Conservation (phyloP, 2,329 filamentous ascomycete species). For the Magnaporthiopsis poae region DNA sequence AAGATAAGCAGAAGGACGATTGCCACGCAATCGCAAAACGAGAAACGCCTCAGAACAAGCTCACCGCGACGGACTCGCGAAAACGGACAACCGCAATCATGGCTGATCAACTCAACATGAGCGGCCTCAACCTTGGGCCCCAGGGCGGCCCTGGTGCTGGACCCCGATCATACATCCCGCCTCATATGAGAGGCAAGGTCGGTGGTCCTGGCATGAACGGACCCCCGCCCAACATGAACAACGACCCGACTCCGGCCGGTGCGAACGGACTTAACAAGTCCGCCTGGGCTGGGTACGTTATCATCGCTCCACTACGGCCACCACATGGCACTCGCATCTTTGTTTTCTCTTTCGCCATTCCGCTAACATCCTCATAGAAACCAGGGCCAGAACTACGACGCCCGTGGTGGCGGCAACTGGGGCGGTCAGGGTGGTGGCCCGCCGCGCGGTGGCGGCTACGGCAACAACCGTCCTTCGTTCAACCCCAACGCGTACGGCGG, state of each 20-base stretch:
- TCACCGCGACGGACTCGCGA: background rate
- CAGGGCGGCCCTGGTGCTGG: conserved; percentile 21
- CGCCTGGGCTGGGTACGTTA: conserved; percentile 53
- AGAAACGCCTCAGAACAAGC: background rate
- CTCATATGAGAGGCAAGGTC: conserved; percentile 62
- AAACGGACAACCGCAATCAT: conserved; percentile 39
- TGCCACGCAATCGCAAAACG: background rate
- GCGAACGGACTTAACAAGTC: conserved; percentile 49
- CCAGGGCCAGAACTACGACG: conserved; percentile 32
- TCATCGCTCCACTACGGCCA: background rate
- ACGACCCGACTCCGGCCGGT: conserved; percentile 19
- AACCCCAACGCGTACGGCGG: conserved; percentile 56
- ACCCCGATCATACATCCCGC: conserved; percentile 70
- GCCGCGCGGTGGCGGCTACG: conserved; percentile 11
- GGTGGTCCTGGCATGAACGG: conserved; percentile 23
- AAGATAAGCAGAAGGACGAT: background rate
- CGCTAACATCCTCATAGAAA: conserved; percentile 20
- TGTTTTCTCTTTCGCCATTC: conserved; percentile 1
- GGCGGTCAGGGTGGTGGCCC: conserved; percentile 13
- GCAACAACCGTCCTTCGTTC: conserved; percentile 32
- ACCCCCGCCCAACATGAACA: conserved; percentile 31
- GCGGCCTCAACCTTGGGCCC: conserved; percentile 54
- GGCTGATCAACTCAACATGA: conserved; percentile 79
- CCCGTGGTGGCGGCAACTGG: conserved; percentile 20
- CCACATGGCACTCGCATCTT: background rate